Evolutionary conservation across 116 monocot species (phyloP), one percentile per base, ranked within the genome.

Genomic region (Posidonia oceanica): DNA sequence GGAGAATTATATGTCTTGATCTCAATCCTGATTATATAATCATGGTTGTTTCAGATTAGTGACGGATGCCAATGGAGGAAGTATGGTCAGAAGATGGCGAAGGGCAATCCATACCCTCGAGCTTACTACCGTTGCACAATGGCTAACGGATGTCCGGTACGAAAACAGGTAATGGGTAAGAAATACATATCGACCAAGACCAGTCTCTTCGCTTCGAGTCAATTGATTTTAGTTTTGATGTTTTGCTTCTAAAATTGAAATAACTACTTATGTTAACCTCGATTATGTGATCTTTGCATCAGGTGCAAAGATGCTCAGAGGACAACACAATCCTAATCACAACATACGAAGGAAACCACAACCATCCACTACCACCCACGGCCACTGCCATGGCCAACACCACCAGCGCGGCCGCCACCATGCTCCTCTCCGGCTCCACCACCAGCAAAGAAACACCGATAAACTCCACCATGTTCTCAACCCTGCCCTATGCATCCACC

Each of bases 41-140:
- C 48, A 0, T 48, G 48, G 53, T 14, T 23, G 52, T 36, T 77
- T 4, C 54, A 87, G 87, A 83, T 87, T 15, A 71, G 67, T 14
- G 87, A 87, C 61, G 87, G 87, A 16, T 87, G 87, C 42, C 87
- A 87, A 63, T 87, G 87, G 87, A 80, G 87, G 38, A 87, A 87
- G 62, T 87, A 87, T 53, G 87, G 87, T 3, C 87, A 87, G 78
- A 87, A 87, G 76, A 78, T 78, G 80, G 87, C 87, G 2, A 87
- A 87, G 74, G 87, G 87, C 10, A 87, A 87, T 54, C 87, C 87
- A 5, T 81, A 80, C 18, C 87, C 87, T 8, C 71, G 80, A 52
- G 87, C 83, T 18, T 87, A 87, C 48, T 87, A 83, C 36, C 83
- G 83, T 4, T 87, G 87, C 64, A 87, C 83, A 58, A 83, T 87